Evolutionary conservation across 2,329 filamentous ascomycete genomes (phyloP).

Genomic region (Xylaria sp.): DNA sequence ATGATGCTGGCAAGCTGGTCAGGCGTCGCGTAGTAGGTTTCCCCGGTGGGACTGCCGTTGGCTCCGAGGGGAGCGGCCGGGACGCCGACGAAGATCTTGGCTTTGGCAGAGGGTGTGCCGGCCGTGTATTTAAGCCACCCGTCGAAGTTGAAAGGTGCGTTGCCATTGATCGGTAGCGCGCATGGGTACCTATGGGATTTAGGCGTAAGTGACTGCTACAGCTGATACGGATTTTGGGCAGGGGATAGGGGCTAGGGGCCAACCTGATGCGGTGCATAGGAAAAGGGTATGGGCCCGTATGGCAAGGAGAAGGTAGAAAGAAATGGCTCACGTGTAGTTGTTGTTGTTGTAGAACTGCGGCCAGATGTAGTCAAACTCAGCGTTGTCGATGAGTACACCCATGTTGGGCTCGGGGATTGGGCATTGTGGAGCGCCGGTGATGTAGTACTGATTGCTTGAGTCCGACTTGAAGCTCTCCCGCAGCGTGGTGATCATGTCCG

Average conservation of each 20-base stretch:
- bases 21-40: slow-evolving; percentile 45
- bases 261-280: background rate
- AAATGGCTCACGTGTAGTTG: slow-evolving; percentile 36
- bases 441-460: slow-evolving; percentile 47
- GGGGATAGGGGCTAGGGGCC: background rate
- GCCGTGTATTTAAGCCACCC: slow-evolving; percentile 44
- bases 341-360: slow-evolving; percentile 57
- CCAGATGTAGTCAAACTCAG: slow-evolving; percentile 50
- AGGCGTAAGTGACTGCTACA: slow-evolving; percentile 5
- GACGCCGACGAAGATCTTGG: slow-evolving; percentile 49
- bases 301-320: background rate
- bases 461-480: slow-evolving; percentile 44
- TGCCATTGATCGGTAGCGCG: slow-evolving; percentile 46
- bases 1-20: slow-evolving; percentile 41
- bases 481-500: slow-evolving; percentile 39
- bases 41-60: slow-evolving; percentile 43
- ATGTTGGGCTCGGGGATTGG: slow-evolving; percentile 52
- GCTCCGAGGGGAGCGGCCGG: slow-evolving; percentile 46
- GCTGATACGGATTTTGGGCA: background rate
- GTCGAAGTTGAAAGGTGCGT: slow-evolving; percentile 46
- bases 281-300: background rate
- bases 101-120: slow-evolving; percentile 41
- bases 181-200: slow-evolving; percentile 29
- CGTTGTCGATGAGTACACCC: slow-evolving; percentile 44
- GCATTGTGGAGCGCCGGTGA: slow-evolving; percentile 55